Evolutionary conservation across 1,284 basidiomycete genomes (phyloP).

Genomic region (Athelia sp.): DNA sequence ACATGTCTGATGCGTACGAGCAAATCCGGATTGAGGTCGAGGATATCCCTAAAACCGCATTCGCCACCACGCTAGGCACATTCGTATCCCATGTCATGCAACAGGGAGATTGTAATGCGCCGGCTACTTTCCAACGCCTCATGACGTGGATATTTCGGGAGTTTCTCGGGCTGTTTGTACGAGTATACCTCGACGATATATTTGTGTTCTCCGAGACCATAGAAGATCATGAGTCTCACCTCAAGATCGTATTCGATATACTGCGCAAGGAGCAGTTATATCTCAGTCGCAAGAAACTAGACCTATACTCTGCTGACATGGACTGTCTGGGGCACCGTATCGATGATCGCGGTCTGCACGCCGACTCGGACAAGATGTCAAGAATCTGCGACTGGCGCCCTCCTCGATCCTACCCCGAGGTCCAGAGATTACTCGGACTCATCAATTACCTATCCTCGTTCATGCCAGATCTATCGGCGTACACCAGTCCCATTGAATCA

Average conservation of each 20-base stretch:
- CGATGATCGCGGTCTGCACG: conserved; percentile 18
- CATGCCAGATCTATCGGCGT: conserved; percentile 28
- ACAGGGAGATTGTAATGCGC: too few relatives aligned
- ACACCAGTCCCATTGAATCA: conserved; percentile 19
- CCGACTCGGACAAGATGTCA: conserved; percentile 19
- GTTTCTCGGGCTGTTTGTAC: conserved; percentile 13
- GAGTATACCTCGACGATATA: conserved; percentile 16
- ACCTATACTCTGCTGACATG: conserved; percentile 18
- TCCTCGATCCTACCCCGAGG: conserved; percentile 28
- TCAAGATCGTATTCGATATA: conserved; percentile 11
- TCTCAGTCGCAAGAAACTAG: conserved; percentile 10
- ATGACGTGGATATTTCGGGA: conserved; percentile 16
- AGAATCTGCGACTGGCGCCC: conserved; percentile 22
- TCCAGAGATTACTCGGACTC: conserved; percentile 34
- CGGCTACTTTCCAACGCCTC: conserved; percentile 17
- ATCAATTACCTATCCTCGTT: too few relatives aligned
- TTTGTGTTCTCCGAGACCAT: conserved; percentile 15
- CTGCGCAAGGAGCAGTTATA: conserved; percentile 6
- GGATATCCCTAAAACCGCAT: too few relatives aligned
- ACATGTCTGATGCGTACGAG: too few relatives aligned
- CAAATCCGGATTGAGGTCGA: too few relatives aligned
- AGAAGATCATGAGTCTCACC: conserved; percentile 13
- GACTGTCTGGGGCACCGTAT: conserved; percentile 27
- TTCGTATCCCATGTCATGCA: conserved; percentile 24
- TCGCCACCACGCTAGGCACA: conserved; percentile 18